Evolutionary conservation across 2,329 filamentous ascomycete species (phyloP), one percentile per base, ranked within the genome.

Genomic region (Colletotrichum sp.): DNA sequence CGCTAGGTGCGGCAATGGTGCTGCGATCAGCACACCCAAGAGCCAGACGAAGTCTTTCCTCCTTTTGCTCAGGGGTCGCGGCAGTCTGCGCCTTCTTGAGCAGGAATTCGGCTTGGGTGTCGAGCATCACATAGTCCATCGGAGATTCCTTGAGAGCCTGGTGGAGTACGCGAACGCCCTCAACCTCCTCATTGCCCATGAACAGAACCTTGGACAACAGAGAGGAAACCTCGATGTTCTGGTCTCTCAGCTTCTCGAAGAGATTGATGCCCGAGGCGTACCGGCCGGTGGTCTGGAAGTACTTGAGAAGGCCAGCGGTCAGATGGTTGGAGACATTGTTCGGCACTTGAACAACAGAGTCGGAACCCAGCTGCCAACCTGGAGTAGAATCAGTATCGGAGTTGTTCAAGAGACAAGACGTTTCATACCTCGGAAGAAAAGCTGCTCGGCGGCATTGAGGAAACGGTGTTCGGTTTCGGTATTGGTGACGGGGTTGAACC

Each of bases 381-480:
- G 36, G 36, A 15, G 66, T 77, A 83, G 80, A 67, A 24, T 39
- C n/a, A 34, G n/a, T 24, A 15, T 28, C n/a, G 30, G 1, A n/a
- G 6, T 57, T 60, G 24, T 24, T 34, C 13, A 15, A 28, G 22
- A 39, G 28, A 13, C 4, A 26, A 24, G 39, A 22, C 13, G 28
- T 26, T 16, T 78, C 84, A 71, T 85, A 95, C 96, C 96, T 85
- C 95, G 92, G 87, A 99, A 99, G 86, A 99, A 99, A 36, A 99
- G 89, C 81, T 95, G 94, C 86, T 99, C 97, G 13, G 97, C 97
- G 24, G 97, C 95, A 81, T 98, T 95, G 57, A 99, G 89, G 83
- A 99, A 99, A 79, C 95, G 95, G 83, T 99, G 97, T 85, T 99
- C 97, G 76, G 95, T 96, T 84, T 99, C 97, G n/a, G 97, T 99